Evolutionary conservation across 1,284 basidiomycete species (phyloP).

Genomic region (Puccinia novopanici): DNA sequence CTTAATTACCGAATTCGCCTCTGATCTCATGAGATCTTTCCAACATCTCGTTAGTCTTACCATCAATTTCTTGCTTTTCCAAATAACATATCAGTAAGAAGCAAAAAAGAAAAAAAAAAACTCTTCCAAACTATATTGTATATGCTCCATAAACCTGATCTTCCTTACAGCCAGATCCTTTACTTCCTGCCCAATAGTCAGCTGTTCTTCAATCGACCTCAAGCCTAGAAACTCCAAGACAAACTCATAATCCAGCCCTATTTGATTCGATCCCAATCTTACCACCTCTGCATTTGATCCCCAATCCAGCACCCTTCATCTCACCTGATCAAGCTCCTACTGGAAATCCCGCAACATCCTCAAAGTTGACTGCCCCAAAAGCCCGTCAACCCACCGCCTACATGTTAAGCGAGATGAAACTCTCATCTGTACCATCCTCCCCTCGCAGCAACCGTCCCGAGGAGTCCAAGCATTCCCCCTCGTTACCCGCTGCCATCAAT

Average conservation of each 20-base stretch:
- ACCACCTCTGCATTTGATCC: constrained; percentile 24
- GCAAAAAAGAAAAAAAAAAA: background rate
- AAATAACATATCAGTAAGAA: background rate
- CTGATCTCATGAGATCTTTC: constrained; percentile 33
- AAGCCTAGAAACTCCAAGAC: constrained; percentile 36
- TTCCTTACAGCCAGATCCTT: constrained; percentile 27
- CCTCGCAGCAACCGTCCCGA: background rate
- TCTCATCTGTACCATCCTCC: background rate
- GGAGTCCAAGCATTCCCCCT: background rate
- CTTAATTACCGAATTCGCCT: constrained; percentile 36
- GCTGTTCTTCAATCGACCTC: constrained; percentile 35
- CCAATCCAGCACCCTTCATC: background rate
- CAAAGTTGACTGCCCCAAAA: constrained; percentile 29
- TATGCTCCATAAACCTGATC: constrained; percentile 19
- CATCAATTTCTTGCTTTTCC: background rate
- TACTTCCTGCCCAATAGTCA: constrained; percentile 25
- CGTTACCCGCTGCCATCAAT: constrained; percentile 3
- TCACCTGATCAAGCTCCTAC: constrained; percentile 2
- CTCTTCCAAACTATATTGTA: background rate
- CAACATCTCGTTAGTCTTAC: constrained; percentile 26
- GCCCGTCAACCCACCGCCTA: constrained; percentile 38
- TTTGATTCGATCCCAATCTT: constrained; percentile 49
- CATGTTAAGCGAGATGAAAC: constrained; percentile 1
- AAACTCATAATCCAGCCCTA: constrained; percentile 18
- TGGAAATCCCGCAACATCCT: constrained; percentile 2